Evolutionary conservation across 257 asterid genomes (phyloP), one percentile per base, ranked within the genome.

Genomic region (Perilla frutescens): DNA sequence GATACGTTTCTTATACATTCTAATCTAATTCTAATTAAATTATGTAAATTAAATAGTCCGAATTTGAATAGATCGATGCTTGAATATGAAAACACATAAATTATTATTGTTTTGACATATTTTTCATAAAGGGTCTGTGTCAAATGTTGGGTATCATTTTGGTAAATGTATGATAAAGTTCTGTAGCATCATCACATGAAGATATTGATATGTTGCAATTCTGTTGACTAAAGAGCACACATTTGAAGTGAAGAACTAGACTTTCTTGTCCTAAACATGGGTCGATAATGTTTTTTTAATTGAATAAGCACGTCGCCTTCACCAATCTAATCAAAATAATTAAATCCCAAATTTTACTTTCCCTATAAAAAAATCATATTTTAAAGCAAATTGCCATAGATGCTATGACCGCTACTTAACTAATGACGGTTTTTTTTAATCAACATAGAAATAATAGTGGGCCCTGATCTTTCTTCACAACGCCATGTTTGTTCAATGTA

Each of bases 281-380:
- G 44, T 20, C 1, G 51, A 71, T 71, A 56, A 71, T 57, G 62
- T 31, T 58, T 71, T 0, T 11, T 26, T 7, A 50, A 58, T 47
- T 11, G 49, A 58, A 7, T 41, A 58, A 9, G 12, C 66, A 57
- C 49, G 71, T 78, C 78, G 61, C 66, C 40, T 43, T 70, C 81
- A 77, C 14, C 58, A 54, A 55, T 63, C 69, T 55, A 63, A 70
- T 77, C 73, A 63, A 63, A 40, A 54, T 63, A 14, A 63, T 62
- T 56, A n/a, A 70, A 44, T 55, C 13, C 40, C 3, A 14, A 14
- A 58, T 6, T 54, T 34, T 56, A 4, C 6, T 53, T 53, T 63
- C 53, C 47, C 43, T 44, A 20, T 20, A 10, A 32, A 69, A 69
- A 49, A 11, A 57, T 49, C 43, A 66, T 44, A 45, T 66, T 3